A percentile compares a stretch with the other conserved stretches of the same genome.
Conservation (phyloP, 768 basidiomycete species). For the Naematelia encephala region DNA sequence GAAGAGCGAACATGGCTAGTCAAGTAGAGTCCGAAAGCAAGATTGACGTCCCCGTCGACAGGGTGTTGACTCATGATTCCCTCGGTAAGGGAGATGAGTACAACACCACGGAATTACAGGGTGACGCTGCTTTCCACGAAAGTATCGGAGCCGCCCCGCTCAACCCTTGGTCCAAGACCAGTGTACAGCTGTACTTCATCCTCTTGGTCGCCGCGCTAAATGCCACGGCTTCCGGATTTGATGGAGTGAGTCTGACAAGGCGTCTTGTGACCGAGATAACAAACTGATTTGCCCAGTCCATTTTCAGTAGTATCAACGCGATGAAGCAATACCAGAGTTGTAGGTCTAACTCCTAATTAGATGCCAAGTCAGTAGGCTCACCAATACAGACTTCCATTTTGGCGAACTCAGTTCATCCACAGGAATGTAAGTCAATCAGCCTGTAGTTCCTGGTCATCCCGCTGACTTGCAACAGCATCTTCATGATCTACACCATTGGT, state of each 20-base stretch:
- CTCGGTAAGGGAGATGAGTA: not conserved
- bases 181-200: constrained; percentile 18
- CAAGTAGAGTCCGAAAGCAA: not conserved
- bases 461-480: constrained; percentile 10
- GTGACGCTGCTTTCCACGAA: constrained; percentile 13
- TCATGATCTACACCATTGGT: constrained; percentile 21
- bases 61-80: not conserved
- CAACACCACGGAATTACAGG: constrained; percentile 11
- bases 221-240: constrained; percentile 21
- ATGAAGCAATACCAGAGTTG: constrained; percentile 26
- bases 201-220: constrained; percentile 20
- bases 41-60: not conserved
- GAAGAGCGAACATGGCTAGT: not conserved
- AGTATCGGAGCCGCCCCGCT: constrained; percentile 15
- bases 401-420: not conserved
- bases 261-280: not conserved
- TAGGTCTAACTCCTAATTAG: not conserved
- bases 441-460: not conserved
- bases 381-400: not conserved
- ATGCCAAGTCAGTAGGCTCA: not conserved
- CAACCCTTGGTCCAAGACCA: constrained; percentile 18
- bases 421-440: too few relatives aligned
- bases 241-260: constrained; percentile 20
- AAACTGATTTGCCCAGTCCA: constrained; percentile 9
- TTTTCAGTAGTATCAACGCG: constrained; percentile 35